Base-by-base conservation (phyloP, 306 rosid species). In the Luffa aegyptiaca region DNA sequence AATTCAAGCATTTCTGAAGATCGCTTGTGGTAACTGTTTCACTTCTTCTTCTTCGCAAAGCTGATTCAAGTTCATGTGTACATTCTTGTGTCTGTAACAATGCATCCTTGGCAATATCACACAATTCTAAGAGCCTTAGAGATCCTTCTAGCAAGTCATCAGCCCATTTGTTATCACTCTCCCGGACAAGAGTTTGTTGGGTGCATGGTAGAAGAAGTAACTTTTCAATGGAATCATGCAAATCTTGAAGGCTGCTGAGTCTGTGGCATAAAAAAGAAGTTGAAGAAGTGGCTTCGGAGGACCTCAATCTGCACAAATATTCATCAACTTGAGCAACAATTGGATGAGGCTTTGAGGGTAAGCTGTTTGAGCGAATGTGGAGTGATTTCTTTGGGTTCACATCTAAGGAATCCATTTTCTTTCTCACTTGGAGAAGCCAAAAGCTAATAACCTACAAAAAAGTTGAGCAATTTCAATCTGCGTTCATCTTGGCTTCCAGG, bases 101-200 rank as follows among this genome's bases (percentile, higher is more conserved):
- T 3, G 73, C 75, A 37, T 81, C 84, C 66, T 80, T 86, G 5
- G 86, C 88, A 2, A 41, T 71, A 39, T 73, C 71, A 49, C 86
- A 82, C 52, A 82, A 80, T 56, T 85, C 88, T 78, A 77, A 70
- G 41, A 70, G 41, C 65, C 82, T 64, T 0, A 85, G 37, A 70
- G 86, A 85, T 35, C 86, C 86, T 17, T 78, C 88, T 52, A 80
- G 75, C 42, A 83, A 62, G 14, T 59, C 79, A 81, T 65, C 77
- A 26, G 75, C 77, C 20, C 75, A 35, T 49, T 72, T 83, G 8
- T 80, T 46, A 6, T 81, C 46, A 17, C 58, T 17, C 52, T 80
- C 86, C 36, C 13, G 49, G 4, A 59, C 62, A 72, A 85, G 61
- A 36, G 80, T 55, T 80, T 64, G 56, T 65, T 80, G 81, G 33